Conservation (phyloP, 805 yeast genomes). For the Myxozyma monticola region DNA sequence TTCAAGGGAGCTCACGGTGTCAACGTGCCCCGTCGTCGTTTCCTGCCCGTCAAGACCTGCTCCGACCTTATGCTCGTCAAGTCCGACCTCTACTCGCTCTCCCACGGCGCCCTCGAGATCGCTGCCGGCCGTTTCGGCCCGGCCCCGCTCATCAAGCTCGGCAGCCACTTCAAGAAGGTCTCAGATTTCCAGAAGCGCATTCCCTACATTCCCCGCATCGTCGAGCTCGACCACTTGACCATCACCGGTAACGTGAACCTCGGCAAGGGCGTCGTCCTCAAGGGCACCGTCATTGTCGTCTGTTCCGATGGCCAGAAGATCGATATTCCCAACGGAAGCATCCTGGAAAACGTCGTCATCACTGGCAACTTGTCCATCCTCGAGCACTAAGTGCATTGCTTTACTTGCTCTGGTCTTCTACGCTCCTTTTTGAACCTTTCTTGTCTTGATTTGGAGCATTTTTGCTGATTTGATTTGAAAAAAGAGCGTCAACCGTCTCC, state of each 20-base stretch:
- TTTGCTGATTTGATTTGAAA: no score
- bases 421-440: no score
- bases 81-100: constrained; percentile 86
- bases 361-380: constrained; percentile 94
- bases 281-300: constrained; percentile 96
- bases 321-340: constrained; percentile 95
- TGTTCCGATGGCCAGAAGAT: constrained; percentile 96
- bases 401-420: no score
- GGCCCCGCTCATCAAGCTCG: constrained; percentile 92
- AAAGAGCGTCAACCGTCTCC: no score
- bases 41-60: constrained; percentile 96
- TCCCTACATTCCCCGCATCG: constrained; percentile 91
- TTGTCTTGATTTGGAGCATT: no score
- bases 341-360: constrained; percentile 93
- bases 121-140: constrained; percentile 85
- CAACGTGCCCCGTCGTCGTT: constrained; percentile 96
- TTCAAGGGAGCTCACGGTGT: constrained; percentile 95
- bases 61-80: constrained; percentile 92
- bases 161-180: constrained; percentile 95
- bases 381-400: constrained; percentile 78
- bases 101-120: constrained; percentile 85
- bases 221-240: constrained; percentile 95
- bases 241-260: constrained; percentile 93
- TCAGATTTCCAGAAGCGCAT: constrained; percentile 85
- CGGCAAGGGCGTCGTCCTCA: constrained; percentile 86